These are phyloP conservation scores for Aquilaria sinensis DNA, from an alignment of 345 rosid species.

Conservation along the genomic window DNA sequence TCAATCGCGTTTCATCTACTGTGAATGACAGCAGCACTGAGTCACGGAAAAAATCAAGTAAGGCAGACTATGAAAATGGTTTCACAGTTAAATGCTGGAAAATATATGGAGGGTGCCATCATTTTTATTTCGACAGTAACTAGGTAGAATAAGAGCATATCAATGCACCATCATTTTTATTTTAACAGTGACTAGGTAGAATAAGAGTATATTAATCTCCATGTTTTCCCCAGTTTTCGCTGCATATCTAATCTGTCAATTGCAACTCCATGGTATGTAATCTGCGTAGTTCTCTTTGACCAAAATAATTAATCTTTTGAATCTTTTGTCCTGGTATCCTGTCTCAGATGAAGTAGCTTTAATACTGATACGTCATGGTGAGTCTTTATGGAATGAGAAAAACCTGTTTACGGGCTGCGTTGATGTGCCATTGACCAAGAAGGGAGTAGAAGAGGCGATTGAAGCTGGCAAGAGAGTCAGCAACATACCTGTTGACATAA, in stretches of 20 bases:
- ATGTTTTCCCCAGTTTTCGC: too few relatives aligned
- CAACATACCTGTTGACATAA: conserved; percentile 91
- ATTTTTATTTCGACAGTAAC: not conserved
- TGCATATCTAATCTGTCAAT: too few relatives aligned
- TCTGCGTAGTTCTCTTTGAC: not conserved
- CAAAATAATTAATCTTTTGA: not conserved
- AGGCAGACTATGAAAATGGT: conserved; percentile 6
- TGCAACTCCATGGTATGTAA: too few relatives aligned
- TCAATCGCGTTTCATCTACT: conserved; percentile 50
- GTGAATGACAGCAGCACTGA: conserved; percentile 33
- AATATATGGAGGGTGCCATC: not conserved
- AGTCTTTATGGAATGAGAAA: conserved; percentile 97
- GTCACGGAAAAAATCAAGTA: conserved; percentile 59
- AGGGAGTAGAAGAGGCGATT: conserved; percentile 94
- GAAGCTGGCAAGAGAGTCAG: conserved; percentile 98
- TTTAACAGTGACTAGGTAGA: too few relatives aligned
- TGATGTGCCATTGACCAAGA: conserved; percentile 89
- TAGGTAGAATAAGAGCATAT: not conserved
- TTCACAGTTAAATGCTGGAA: conserved; percentile 3
- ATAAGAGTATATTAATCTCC: too few relatives aligned
- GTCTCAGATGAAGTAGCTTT: conserved; percentile 74
- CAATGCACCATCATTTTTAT: not conserved
- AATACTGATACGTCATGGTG: conserved; percentile 94
- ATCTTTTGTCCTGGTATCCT: not conserved
- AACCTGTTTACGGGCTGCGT: conserved; percentile 97